Conservation (phyloP, 1,284 basidiomycete genomes). For the Apiotrichum veenhuisii region DNA sequence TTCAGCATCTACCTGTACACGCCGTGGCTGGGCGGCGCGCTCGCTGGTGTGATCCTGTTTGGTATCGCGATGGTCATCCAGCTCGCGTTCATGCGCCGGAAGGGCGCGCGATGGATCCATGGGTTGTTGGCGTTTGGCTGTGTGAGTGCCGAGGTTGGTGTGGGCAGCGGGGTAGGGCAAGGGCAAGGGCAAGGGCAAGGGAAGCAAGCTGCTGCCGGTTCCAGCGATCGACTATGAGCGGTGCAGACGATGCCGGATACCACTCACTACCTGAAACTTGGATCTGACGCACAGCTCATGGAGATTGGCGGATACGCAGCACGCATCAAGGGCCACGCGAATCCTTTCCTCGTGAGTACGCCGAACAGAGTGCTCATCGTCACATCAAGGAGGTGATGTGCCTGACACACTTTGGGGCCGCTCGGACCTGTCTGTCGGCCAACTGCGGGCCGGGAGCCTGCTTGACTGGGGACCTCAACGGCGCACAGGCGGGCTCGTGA, state of each 20-base stretch:
- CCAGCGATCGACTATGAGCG: too few species aligned
- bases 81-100: constrained; percentile 22
- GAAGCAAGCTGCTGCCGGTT: too few species aligned
- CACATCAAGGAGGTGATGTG: too few species aligned
- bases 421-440: too few species aligned
- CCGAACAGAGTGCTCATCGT: too few species aligned
- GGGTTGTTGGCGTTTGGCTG: constrained; percentile 24
- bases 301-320: constrained; percentile 38
- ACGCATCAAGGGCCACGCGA: constrained; percentile 23
- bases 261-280: too few species aligned
- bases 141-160: constrained; percentile 13
- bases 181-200: too few species aligned
- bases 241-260: too few species aligned
- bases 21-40: constrained; percentile 38
- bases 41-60: constrained; percentile 39
- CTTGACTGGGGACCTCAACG: too few species aligned
- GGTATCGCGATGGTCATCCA: constrained; percentile 34
- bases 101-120: constrained; percentile 26
- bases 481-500: too few species aligned
- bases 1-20: constrained; percentile 48
- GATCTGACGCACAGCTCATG: constrained; percentile 26
- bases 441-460: too few species aligned
- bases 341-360: constrained; percentile 22
- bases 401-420: too few species aligned
- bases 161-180: neutral